Evolutionary conservation across 2,329 filamentous ascomycete species (phyloP), one percentile per base, ranked within the genome.

Genomic region (Passalora sequoiae): DNA sequence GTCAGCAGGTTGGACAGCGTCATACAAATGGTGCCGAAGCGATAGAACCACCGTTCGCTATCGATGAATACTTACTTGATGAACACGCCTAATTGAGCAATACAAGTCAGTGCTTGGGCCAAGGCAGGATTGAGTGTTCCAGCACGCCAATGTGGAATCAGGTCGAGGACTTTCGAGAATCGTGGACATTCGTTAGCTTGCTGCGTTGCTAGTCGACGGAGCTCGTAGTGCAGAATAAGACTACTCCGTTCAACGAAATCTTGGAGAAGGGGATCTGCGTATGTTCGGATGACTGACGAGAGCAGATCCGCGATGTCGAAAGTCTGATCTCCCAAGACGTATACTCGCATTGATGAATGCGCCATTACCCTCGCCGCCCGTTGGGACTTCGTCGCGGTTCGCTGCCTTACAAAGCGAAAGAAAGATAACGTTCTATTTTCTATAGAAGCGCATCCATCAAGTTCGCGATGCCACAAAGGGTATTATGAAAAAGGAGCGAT

Each of bases 291-390:
- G 19, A 33, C 43, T 13, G 40, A 30, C 15, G 42, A 16, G 24
- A 46, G 24, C 12, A 38, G 43, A 25, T 46, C 38, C 22, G 32
- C 45, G 25, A 53, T 42, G 27, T 53, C 50, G 24, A 38, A 49
- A 21, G 50, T 53, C 46, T 51, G 48, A 40, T 53, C 50, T 10
- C 50, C 50, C 33, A 53, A 53, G 36, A 53, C 33, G 16, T 21
- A 20, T 13, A 36, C 20, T 13, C 33, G 21, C n/a, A 20, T 36
- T 24, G 33, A n/a, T n/a, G n/a, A n/a, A n/a, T n/a, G n/a, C n/a
- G n/a, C n/a, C n/a, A n/a, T n/a, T n/a, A n/a, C n/a, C n/a, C n/a
- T n/a, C n/a, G n/a, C n/a, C n/a, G n/a, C n/a, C n/a, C n/a, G n/a
- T n/a, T n/a, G n/a, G n/a, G n/a, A n/a, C n/a, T n/a, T n/a, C n/a